phyloP scores from a whole-genome alignment of 2,329 filamentous ascomycete genomes.

The Microcyclospora tardicrescens region DNA sequence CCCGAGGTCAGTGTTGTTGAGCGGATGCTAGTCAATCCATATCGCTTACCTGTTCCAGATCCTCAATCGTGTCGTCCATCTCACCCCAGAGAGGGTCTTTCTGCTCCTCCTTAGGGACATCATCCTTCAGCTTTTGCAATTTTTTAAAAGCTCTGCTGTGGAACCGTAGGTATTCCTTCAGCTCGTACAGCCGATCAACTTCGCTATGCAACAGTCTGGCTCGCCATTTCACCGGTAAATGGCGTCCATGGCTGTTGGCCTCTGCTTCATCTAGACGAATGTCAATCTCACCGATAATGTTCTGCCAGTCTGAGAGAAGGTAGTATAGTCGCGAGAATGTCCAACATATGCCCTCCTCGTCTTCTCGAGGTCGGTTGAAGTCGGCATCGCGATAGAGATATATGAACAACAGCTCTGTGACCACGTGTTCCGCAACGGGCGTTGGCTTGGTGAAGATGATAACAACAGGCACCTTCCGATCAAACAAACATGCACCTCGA shows the following conservation, averaged over 20 bases:
- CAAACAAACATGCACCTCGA: constrained; percentile 20
- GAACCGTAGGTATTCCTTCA: constrained; percentile 24
- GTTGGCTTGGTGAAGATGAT: constrained; percentile 23
- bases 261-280: constrained; percentile 24
- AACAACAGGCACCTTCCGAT: constrained; percentile 19
- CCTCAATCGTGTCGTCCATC: constrained; percentile 24
- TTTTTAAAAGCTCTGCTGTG: constrained; percentile 23
- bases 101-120: constrained; percentile 18
- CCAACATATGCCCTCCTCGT: constrained; percentile 26
- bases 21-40: too few species aligned
- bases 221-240: constrained; percentile 22
- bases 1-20: too few species aligned
- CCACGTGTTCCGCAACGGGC: constrained; percentile 20
- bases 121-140: constrained; percentile 21
- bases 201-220: constrained; percentile 21
- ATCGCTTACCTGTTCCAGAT: constrained; percentile 17
- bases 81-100: constrained; percentile 23
- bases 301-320: constrained; percentile 26
- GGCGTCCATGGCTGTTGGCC: constrained; percentile 21
- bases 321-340: constrained; percentile 22
- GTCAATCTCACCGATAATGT: constrained; percentile 23
- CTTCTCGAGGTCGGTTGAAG: constrained; percentile 18
- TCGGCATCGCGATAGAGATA: constrained; percentile 21
- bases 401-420: constrained; percentile 21
- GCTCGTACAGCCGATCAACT: constrained; percentile 25